phyloP scores from a whole-genome alignment of 2,329 filamentous ascomycete species.

The Penicillium sp. region DNA sequence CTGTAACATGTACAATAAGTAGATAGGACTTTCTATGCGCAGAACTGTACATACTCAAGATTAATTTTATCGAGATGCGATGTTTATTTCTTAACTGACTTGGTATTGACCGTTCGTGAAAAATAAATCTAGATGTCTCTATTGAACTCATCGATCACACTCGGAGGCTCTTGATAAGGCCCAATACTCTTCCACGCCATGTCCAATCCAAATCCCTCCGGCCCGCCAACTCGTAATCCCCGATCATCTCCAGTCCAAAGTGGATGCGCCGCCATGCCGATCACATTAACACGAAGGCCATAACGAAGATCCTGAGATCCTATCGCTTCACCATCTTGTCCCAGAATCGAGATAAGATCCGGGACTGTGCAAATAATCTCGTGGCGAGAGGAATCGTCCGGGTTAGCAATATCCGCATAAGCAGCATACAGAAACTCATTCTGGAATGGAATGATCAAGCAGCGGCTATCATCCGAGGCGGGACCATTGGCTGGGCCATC shows the following conservation, averaged over 20 bases:
- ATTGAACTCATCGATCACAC: not conserved
- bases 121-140: not conserved
- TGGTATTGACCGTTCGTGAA: too few species aligned
- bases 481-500: not conserved
- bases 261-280: slow-evolving; percentile 52
- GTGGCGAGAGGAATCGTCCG: slow-evolving; percentile 8
- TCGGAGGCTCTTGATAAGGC: slow-evolving; percentile 18
- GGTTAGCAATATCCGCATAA: not conserved
- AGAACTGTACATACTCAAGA: not conserved
- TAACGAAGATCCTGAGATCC: slow-evolving; percentile 54
- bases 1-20: slow-evolving; percentile 35
- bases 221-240: slow-evolving; percentile 43
- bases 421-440: not conserved
- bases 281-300: slow-evolving; percentile 52
- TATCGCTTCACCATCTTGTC: slow-evolving; percentile 50
- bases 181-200: slow-evolving; percentile 23
- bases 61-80: not conserved
- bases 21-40: too few species aligned
- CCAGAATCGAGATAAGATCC: slow-evolving; percentile 40
- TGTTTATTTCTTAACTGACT: too few species aligned
- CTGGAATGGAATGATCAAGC: not conserved
- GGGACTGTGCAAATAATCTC: slow-evolving; percentile 31
- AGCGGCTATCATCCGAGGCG: not conserved
- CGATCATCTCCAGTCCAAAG: slow-evolving; percentile 47
- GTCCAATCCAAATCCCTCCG: slow-evolving; percentile 37